Evolutionary conservation across 768 basidiomycete species (phyloP).

Genomic region (Lentinus tigrinus): DNA sequence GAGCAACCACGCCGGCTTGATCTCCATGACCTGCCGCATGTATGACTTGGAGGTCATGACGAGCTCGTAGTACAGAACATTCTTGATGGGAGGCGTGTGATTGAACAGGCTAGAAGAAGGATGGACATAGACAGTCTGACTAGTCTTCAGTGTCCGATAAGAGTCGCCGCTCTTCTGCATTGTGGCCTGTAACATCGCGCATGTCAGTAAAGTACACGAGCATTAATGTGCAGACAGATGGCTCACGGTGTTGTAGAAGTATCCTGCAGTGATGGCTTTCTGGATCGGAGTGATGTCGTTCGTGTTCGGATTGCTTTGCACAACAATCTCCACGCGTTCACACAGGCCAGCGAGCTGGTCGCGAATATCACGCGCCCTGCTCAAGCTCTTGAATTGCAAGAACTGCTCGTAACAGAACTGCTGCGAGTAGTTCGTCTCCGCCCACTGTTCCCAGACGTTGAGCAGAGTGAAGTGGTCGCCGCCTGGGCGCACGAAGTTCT

Average conservation of each 20-base stretch:
- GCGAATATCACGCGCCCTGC: constrained; percentile 92
- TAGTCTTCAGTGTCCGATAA: constrained; percentile 94
- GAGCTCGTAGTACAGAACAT: constrained; percentile 92
- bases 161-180: constrained; percentile 96
- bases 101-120: constrained; percentile 96
- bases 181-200: constrained; percentile 56
- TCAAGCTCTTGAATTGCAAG: constrained; percentile 91
- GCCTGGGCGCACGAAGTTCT: constrained; percentile 93
- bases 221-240: not conserved
- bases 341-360: constrained; percentile 94
- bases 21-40: constrained; percentile 98
- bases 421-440: constrained; percentile 94
- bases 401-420: constrained; percentile 97
- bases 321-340: constrained; percentile 93
- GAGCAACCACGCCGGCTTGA: constrained; percentile 91
- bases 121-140: constrained; percentile 95
- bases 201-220: not conserved
- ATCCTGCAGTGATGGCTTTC: constrained; percentile 92
- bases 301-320: constrained; percentile 84
- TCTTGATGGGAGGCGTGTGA: constrained; percentile 89
- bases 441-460: constrained; percentile 99
- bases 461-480: constrained; percentile 98
- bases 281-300: constrained; percentile 93
- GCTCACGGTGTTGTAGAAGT: constrained; percentile 91
- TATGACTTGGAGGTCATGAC: constrained; percentile 98